Conservation (phyloP, 495 filamentous ascomycete genomes). For the Podospora pseudocomata region DNA sequence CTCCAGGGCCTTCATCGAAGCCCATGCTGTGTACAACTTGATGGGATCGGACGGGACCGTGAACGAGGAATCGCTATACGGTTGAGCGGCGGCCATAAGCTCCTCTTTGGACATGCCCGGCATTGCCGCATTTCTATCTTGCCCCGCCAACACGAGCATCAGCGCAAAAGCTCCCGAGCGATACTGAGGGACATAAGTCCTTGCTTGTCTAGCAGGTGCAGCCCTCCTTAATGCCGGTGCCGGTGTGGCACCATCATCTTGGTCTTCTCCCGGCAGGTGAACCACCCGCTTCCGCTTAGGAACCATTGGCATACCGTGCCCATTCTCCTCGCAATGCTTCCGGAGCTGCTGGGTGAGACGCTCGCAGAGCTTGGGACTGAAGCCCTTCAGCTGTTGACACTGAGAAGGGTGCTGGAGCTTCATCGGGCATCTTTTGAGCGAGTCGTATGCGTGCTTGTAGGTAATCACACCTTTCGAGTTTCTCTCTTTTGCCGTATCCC, state of each 20-base stretch:
- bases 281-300: slow-evolving; percentile 27
- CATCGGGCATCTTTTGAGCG: slow-evolving; percentile 74
- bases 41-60: slow-evolving; percentile 62
- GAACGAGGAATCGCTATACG: slow-evolving; percentile 71
- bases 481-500: slow-evolving; percentile 68
- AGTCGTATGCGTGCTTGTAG: slow-evolving; percentile 79
- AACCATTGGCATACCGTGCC: slow-evolving; percentile 61
- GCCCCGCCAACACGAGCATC: slow-evolving; percentile 60
- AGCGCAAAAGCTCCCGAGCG: slow-evolving; percentile 75
- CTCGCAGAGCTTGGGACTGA: slow-evolving; percentile 67
- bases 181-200: slow-evolving; percentile 66
- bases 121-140: slow-evolving; percentile 56
- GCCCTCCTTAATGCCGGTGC: slow-evolving; percentile 60
- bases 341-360: slow-evolving; percentile 67
- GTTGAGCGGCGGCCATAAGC: slow-evolving; percentile 66
- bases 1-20: slow-evolving; percentile 73
- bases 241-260: slow-evolving; percentile 30
- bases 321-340: slow-evolving; percentile 64
- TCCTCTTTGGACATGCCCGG: slow-evolving; percentile 64
- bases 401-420: slow-evolving; percentile 71
- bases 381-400: slow-evolving; percentile 65
- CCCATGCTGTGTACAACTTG: slow-evolving; percentile 80
- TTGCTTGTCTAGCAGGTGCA: slow-evolving; percentile 47
- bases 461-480: slow-evolving; percentile 67
- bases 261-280: slow-evolving; percentile 18